These are phyloP conservation scores for Cadophora sp. DNA, from an alignment of 2,329 filamentous ascomycete genomes.

Conservation along the genomic window DNA sequence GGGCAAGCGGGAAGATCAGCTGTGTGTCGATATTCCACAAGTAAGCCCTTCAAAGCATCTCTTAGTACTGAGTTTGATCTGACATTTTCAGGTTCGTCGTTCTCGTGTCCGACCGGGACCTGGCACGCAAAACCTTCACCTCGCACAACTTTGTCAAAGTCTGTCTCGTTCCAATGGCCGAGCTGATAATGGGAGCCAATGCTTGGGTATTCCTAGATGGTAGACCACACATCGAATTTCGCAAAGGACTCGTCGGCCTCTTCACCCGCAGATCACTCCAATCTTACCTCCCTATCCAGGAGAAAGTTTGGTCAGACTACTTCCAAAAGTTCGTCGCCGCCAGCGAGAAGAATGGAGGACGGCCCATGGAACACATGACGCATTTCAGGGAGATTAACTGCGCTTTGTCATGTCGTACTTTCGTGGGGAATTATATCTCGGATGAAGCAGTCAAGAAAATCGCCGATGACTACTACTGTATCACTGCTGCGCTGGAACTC, in stretches of 20 bases:
- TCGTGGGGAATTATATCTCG: slow-evolving; percentile 81
- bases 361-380: slow-evolving; percentile 72
- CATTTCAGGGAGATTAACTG: slow-evolving; percentile 80
- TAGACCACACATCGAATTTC: slow-evolving; percentile 77
- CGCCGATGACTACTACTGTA: slow-evolving; percentile 79
- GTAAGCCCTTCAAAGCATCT: slow-evolving; percentile 50
- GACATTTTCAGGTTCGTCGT: slow-evolving; percentile 70
- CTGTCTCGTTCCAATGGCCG: slow-evolving; percentile 78
- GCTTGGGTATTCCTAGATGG: slow-evolving; percentile 85
- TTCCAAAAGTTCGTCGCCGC: slow-evolving; percentile 71
- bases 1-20: slow-evolving; percentile 78
- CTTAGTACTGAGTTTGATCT: neutral
- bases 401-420: slow-evolving; percentile 78
- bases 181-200: slow-evolving; percentile 73
- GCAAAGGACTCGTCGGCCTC: slow-evolving; percentile 75
- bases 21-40: slow-evolving; percentile 89
- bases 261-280: slow-evolving; percentile 77
- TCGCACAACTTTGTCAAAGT: slow-evolving; percentile 77
- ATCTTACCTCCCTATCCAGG: slow-evolving; percentile 75
- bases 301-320: slow-evolving; percentile 75
- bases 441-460: slow-evolving; percentile 75
- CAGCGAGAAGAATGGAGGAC: slow-evolving; percentile 58
- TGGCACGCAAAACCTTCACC: slow-evolving; percentile 84
- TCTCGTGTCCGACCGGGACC: slow-evolving; percentile 77
- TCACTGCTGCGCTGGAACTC: slow-evolving; percentile 78